Conservation (phyloP, 345 rosid species). For the Eucalyptus coolabah region DNA sequence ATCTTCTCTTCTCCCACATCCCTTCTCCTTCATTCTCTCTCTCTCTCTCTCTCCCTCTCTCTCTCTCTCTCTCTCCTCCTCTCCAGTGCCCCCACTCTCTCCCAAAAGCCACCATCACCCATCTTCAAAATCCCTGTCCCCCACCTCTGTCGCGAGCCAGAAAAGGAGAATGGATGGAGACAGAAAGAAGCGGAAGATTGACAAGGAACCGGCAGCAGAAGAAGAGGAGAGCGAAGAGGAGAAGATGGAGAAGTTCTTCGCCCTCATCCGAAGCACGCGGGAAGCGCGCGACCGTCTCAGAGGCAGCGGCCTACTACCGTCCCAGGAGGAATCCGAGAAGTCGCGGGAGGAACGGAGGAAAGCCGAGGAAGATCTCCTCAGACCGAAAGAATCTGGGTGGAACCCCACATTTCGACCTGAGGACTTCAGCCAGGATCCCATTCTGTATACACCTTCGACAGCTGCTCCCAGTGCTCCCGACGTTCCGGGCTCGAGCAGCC, state of each 20-base stretch:
- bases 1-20: background rate
- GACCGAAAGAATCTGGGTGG: slow-evolving; percentile 2
- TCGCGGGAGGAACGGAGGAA: background rate
- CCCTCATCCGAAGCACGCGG: slow-evolving; percentile 32
- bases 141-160: background rate
- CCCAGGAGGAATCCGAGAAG: background rate
- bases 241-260: slow-evolving; percentile 47
- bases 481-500: background rate
- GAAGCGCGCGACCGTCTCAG: slow-evolving; percentile 16
- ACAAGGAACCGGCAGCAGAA: background rate
- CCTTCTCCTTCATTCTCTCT: background rate
- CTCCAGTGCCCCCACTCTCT: too few species aligned
- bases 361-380: background rate
- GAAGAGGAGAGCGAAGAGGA: slow-evolving; percentile 21
- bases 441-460: background rate
- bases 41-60: background rate
- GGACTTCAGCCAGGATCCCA: slow-evolving; percentile 19
- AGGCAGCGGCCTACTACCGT: background rate
- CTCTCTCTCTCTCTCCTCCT: background rate
- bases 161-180: slow-evolving; percentile 13
- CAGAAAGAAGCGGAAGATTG: background rate
- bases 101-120: background rate
- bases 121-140: background rate
- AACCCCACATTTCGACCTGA: slow-evolving; percentile 33
- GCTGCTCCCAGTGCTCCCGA: background rate